These are phyloP conservation scores for Penicillium sp. DNA, from an alignment of 2,329 filamentous ascomycete species.

Conservation along the genomic window DNA sequence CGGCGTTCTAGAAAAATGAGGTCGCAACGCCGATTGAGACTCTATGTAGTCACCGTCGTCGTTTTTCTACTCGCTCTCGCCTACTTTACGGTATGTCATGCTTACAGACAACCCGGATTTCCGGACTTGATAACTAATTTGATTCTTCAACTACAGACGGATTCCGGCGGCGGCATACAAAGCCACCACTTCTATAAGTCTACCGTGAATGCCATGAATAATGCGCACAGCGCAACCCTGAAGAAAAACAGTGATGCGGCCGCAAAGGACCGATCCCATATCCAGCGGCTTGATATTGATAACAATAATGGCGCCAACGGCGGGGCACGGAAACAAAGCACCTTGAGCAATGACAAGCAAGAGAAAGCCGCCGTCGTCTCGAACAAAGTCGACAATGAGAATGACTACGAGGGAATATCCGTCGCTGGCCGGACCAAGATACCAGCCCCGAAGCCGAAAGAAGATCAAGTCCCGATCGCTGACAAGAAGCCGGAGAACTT, in stretches of 20 bases:
- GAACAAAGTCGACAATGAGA: slow-evolving; percentile 16
- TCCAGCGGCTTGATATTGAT: slow-evolving; percentile 63
- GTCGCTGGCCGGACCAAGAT: slow-evolving; percentile 54
- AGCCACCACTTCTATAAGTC: slow-evolving; percentile 53
- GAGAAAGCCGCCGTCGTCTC: slow-evolving; percentile 13
- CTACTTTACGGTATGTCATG: slow-evolving; percentile 64
- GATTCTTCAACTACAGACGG: slow-evolving; percentile 27
- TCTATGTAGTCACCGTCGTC: slow-evolving; percentile 62
- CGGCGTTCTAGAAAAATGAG: slow-evolving; percentile 51
- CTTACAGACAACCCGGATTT: background rate
- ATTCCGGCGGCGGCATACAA: slow-evolving; percentile 35
- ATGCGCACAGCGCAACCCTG: slow-evolving; percentile 32
- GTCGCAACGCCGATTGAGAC: slow-evolving; percentile 65
- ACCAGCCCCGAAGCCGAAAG: slow-evolving; percentile 37
- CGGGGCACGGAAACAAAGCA: slow-evolving; percentile 22
- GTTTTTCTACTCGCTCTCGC: slow-evolving; percentile 64
- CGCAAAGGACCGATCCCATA: slow-evolving; percentile 45
- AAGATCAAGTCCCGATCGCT: slow-evolving; percentile 29
- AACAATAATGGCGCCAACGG: slow-evolving; percentile 54
- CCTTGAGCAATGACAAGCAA: slow-evolving; percentile 24
- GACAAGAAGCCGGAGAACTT: slow-evolving; percentile 54
- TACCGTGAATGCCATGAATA: slow-evolving; percentile 53
- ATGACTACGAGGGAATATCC: slow-evolving; percentile 41
- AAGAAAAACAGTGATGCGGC: slow-evolving; percentile 25
- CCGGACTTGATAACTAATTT: background rate